Base-by-base conservation (phyloP, 129 eudicot genomes). In the Oenanthe sinensis region DNA sequence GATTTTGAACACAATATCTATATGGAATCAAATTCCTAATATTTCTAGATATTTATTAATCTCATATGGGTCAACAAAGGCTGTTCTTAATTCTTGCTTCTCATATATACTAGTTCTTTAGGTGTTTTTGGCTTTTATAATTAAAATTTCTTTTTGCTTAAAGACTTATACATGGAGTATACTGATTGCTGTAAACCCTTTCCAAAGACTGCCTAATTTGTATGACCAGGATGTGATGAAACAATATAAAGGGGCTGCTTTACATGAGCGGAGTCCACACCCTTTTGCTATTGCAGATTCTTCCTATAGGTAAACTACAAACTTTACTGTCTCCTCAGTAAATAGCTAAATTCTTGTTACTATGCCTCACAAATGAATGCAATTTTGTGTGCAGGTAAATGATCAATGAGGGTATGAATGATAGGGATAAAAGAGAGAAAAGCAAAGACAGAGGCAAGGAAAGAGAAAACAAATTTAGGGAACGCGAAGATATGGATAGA, bases 271-370 rank as follows among this genome's bases (percentile, higher is more conserved):
- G 70, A 87, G 77, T 74, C 97, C 97, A 17, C 98, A 93, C 82
- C 97, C 98, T 69, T 93, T 86, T 85, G 98, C 98, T 74, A 89
- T 93, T 77, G 98, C 97, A 20, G 98, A 93, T 80, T 83, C 85
- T 47, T 89, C 98, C 40, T 93, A 93, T 91, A 93, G 97, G 98
- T 85, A 86, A 77, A 14, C 55, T 58, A 81, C 47, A 20, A 36
- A 22, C 73, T 30, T 47, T 81, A 40, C 62, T 69, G 36, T 77
- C 37, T 68, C n/a, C 4, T 49, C 45, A 24, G 36, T 54, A 65
- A 46, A 67, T 65, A 22, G 70, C 20, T 26, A 46, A 75, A 30
- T 46, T 77, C 26, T 33, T 46, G 48, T 42, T 74, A 74, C n/a
- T 36, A 19, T 74, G 55, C 48, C 65, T 26, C 37, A 17, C 40